phyloP scores from a whole-genome alignment of 2,329 filamentous ascomycete genomes.

The Penicillium sp. region DNA sequence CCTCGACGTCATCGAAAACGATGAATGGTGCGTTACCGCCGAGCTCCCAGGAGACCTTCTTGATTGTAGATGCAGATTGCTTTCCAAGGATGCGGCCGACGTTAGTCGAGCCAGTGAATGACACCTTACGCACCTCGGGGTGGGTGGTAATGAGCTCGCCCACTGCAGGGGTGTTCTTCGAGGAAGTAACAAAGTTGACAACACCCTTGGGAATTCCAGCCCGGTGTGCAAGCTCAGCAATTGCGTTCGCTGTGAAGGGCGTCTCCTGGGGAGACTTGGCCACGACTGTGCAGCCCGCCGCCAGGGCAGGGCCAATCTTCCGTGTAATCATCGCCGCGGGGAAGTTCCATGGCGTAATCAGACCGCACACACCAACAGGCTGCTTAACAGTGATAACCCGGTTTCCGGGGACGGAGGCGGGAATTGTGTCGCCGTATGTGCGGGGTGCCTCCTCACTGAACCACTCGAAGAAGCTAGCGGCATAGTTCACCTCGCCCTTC shows the following conservation, averaged over 20 bases:
- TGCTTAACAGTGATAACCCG: slow-evolving; percentile 64
- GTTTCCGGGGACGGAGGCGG: slow-evolving; percentile 59
- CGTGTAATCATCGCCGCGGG: slow-evolving; percentile 55
- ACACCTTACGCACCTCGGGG: slow-evolving; percentile 79
- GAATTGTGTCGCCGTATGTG: slow-evolving; percentile 61
- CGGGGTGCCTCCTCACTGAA: slow-evolving; percentile 63
- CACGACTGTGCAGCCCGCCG: slow-evolving; percentile 93
- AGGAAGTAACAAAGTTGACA: slow-evolving; percentile 80
- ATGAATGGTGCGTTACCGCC: slow-evolving; percentile 96
- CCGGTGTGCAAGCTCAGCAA: slow-evolving; percentile 81
- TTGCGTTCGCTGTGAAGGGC: slow-evolving; percentile 82
- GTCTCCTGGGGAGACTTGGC: slow-evolving; percentile 90
- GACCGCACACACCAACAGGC: slow-evolving; percentile 65
- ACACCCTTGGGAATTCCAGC: slow-evolving; percentile 90
- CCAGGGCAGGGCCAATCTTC: slow-evolving; percentile 62
- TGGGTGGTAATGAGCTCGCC: slow-evolving; percentile 75
- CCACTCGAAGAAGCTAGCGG: slow-evolving; percentile 62
- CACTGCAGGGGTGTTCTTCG: slow-evolving; percentile 75
- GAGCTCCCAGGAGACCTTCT: slow-evolving; percentile 86
- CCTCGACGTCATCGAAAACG: slow-evolving; percentile 85
- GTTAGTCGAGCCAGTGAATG: slow-evolving; percentile 77
- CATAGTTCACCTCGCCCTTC: slow-evolving; percentile 59
- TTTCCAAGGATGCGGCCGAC: slow-evolving; percentile 80
- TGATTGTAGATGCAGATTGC: slow-evolving; percentile 78
- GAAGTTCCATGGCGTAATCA: slow-evolving; percentile 70